A percentile compares a stretch with the other conserved stretches of the same genome.
phyloP scores from a whole-genome alignment of 108 stramenopile species.

The Skeletonema tropicum region DNA sequence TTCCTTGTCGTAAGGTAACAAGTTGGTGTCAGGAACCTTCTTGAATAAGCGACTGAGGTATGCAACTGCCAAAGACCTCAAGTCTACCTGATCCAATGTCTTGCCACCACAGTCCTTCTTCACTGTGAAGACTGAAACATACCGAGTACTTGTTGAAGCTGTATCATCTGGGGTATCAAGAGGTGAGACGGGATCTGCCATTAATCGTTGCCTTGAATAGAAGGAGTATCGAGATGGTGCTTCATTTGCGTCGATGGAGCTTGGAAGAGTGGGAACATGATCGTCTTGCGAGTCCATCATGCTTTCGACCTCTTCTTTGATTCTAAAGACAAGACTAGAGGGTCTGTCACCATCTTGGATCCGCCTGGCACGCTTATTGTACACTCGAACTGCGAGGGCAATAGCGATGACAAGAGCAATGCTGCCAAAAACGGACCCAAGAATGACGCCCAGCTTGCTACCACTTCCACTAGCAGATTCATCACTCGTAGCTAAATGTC shows the following conservation, averaged over 20 bases:
- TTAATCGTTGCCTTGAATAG: neutral
- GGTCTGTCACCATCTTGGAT: neutral
- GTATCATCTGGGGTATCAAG: slow-evolving; percentile 26
- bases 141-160: slow-evolving; percentile 10
- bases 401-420: slow-evolving; percentile 18
- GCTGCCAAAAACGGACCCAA: slow-evolving; percentile 11
- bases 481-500: neutral
- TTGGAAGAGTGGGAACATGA: slow-evolving; percentile 16
- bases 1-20: slow-evolving; percentile 44
- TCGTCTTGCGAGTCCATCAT: neutral
- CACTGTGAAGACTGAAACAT: slow-evolving; percentile 48
- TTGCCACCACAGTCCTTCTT: slow-evolving; percentile 47
- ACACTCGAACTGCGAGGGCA: neutral
- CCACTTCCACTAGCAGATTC: neutral
- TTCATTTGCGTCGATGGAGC: slow-evolving; percentile 8
- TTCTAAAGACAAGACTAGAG: neutral
- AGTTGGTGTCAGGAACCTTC: slow-evolving; percentile 40
- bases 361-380: neutral
- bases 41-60: slow-evolving; percentile 43
- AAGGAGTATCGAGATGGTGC: neutral
- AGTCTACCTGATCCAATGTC: slow-evolving; percentile 30
- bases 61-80: slow-evolving; percentile 27
- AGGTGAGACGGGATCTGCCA: slow-evolving; percentile 15
- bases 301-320: slow-evolving; percentile 5
- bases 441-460: slow-evolving; percentile 5